phyloP scores from a whole-genome alignment of 2,329 filamentous ascomycete species.

The Clarireedia paspali region DNA sequence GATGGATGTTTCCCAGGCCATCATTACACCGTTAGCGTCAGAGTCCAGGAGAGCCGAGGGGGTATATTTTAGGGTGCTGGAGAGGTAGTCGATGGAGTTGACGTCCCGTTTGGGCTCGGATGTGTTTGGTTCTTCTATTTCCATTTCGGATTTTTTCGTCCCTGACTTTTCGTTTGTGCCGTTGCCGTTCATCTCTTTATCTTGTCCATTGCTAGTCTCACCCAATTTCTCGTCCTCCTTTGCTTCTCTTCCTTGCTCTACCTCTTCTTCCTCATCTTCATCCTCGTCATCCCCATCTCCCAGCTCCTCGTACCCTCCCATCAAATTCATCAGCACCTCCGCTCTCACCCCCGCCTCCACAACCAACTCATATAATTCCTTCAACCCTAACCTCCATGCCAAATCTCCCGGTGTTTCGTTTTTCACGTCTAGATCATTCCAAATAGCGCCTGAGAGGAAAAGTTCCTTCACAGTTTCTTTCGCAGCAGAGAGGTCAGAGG shows the following conservation, averaged over 20 bases:
- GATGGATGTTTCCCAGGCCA: conserved; percentile 84
- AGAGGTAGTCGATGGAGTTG: conserved; percentile 61
- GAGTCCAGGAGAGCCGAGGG: conserved; percentile 63
- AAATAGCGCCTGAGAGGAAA: conserved; percentile 84
- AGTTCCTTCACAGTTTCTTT: conserved; percentile 65
- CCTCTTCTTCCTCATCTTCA: conserved; percentile 31
- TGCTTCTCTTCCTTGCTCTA: not conserved
- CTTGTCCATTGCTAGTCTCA: conserved; percentile 14
- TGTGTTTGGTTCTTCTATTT: conserved; percentile 7
- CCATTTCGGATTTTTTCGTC: no score
- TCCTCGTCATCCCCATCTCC: conserved; percentile 41
- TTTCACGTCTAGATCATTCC: conserved; percentile 86
- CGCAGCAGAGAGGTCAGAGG: conserved; percentile 46
- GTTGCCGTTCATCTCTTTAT: conserved; percentile 14
- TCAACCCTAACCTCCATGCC: conserved; percentile 61
- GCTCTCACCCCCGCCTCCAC: conserved; percentile 87
- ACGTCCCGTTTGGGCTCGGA: conserved; percentile 33
- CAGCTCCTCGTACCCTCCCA: conserved; percentile 75
- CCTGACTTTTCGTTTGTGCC: not conserved
- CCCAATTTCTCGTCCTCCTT: conserved; percentile 18
- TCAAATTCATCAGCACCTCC: conserved; percentile 73
- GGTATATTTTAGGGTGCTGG: conserved; percentile 57
- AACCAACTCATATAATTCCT: conserved; percentile 68
- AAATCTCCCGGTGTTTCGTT: conserved; percentile 90
- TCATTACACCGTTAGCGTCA: conserved; percentile 81